A percentile compares a stretch with the other conserved stretches of the same genome.
phyloP scores from a whole-genome alignment of 345 rosid genomes.

The Boechera divaricarpa region DNA sequence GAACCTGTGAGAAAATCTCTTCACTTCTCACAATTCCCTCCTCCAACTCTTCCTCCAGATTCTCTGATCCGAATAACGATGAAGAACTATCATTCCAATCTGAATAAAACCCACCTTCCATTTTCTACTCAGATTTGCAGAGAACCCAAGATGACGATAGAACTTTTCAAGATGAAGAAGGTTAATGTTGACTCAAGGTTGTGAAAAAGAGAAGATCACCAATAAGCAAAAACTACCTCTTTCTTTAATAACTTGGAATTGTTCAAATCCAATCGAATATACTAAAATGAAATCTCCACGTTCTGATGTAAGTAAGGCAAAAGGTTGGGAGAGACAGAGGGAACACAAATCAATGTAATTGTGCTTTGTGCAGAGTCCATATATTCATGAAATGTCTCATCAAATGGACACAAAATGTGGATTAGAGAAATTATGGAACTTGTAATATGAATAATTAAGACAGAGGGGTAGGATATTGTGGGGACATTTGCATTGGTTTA shows the following conservation, averaged over 20 bases:
- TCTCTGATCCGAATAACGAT: conserved; percentile 45
- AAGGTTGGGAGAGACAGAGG: background rate
- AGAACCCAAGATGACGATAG: background rate
- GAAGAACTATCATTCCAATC: conserved; percentile 47
- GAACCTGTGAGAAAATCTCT: conserved; percentile 38
- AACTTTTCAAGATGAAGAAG: background rate
- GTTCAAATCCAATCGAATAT: conserved; percentile 30
- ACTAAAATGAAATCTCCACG: conserved; percentile 18
- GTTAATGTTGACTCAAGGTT: conserved; percentile 24
- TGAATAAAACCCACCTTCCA: conserved; percentile 60
- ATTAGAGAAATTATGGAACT: conserved; percentile 15
- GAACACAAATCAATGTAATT: background rate
- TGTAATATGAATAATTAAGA: background rate
- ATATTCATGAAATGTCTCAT: conserved; percentile 37
- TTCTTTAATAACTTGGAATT: conserved; percentile 29
- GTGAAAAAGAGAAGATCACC: conserved; percentile 9
- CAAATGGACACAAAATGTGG: conserved; percentile 33
- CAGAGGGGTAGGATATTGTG: background rate
- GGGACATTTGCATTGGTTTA: conserved; percentile 38
- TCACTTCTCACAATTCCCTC: conserved; percentile 10
- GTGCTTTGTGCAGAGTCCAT: conserved; percentile 28
- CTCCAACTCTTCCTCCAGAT: conserved; percentile 60
- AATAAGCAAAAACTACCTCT: background rate
- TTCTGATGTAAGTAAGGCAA: conserved; percentile 38
- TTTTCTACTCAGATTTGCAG: conserved; percentile 17